Evolutionary conservation across 2,329 filamentous ascomycete species (phyloP), one percentile per base, ranked within the genome.

Genomic region (Niveomyces coronatus): DNA sequence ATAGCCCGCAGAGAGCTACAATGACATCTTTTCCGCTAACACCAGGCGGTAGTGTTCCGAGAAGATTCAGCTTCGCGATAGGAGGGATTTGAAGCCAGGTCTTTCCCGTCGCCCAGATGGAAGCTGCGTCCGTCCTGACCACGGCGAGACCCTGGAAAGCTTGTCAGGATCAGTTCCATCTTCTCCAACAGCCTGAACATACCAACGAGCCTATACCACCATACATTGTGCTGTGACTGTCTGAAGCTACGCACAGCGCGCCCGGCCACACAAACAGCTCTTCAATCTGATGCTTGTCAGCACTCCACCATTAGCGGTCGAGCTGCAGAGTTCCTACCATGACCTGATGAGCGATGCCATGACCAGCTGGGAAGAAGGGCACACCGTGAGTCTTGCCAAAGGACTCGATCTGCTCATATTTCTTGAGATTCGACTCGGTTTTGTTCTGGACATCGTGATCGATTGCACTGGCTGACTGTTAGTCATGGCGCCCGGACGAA

Each of bases 21-120:
- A 96, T 96, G 10, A 94, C 83, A 57, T 96, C 91, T 60, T 98
- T 96, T 20, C 87, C 89, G 0, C 82, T 86, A 1, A 94, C 87
- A 9, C 88, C 88, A 1, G 66, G 63, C 0, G 85, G 88, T 6
- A 94, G 64, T 1, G 74, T 60, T 6, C 87, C 88, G 0, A 72
- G 84, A 9, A 96, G 68, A 0, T 74, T 88, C 17, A 95, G 74
- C 60, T 82, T 81, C 1, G 83, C 85, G 19, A 94, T 74, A 0
- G 86, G 85, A 0, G 89, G 89, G 17, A 91, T 73, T 62, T 93
- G 84, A 77, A 78, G 94, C 87, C 87, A 95, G 0, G 15, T 27
- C 47, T 71, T 67, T 4, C 78, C 77, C 0, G 86, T 94, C 0
- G 83, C 82, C 82, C 81, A 94, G 27, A 95, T 85, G 47, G 73